phyloP scores from a whole-genome alignment of 306 rosid genomes.

The Nissolia schottii region DNA sequence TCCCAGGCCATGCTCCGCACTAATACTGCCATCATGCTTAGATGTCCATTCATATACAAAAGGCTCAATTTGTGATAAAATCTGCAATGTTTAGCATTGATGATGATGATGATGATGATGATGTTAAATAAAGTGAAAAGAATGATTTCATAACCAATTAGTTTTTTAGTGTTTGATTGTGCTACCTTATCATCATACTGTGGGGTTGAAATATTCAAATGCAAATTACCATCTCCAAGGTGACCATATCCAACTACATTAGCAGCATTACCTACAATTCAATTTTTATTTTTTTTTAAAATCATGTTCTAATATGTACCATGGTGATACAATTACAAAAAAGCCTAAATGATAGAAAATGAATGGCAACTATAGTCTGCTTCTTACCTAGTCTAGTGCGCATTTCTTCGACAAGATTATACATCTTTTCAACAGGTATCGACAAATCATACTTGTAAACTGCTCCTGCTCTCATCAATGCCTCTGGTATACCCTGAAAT shows the following conservation, averaged over 20 bases:
- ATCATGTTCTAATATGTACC: neutral
- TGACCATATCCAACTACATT: constrained; percentile 83
- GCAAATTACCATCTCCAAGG: constrained; percentile 94
- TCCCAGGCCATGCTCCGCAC: constrained; percentile 96
- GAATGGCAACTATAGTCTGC: neutral
- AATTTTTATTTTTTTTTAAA: neutral
- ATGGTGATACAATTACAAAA: neutral
- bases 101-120: no score
- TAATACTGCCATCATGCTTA: constrained; percentile 74
- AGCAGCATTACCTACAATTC: constrained; percentile 53
- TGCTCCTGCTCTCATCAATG: constrained; percentile 83
- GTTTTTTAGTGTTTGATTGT: neutral
- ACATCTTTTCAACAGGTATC: constrained; percentile 72
- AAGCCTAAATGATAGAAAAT: no score
- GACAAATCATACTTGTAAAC: constrained; percentile 87
- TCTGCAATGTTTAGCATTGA: constrained; percentile 40
- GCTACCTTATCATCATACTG: constrained; percentile 68
- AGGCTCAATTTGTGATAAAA: constrained; percentile 78
- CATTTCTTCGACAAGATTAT: constrained; percentile 74
- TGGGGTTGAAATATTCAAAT: constrained; percentile 78
- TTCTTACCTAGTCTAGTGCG: constrained; percentile 69
- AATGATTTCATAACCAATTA: neutral
- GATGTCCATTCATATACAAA: constrained; percentile 97
- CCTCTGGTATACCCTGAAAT: constrained; percentile 82
- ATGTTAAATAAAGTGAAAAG: neutral